Conservation (phyloP, 176 grass and related monocot genomes). For the Aechmea fasciata region DNA sequence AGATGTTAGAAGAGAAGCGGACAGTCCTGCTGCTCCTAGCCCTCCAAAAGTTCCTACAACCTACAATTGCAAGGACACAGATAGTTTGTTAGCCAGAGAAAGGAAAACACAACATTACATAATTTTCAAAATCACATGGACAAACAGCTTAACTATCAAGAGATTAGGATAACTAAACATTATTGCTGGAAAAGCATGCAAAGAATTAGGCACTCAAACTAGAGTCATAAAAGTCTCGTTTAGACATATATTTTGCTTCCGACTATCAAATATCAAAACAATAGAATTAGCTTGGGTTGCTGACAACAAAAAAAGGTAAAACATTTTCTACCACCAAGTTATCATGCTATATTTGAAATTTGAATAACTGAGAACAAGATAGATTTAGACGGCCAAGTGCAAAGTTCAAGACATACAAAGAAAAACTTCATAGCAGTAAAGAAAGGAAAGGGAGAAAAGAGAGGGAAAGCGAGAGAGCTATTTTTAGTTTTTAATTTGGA, state of each 20-base stretch:
- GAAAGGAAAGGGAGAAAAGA: too few species aligned
- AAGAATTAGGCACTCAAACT: not conserved
- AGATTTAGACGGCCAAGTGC: too few species aligned
- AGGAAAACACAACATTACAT: not conserved
- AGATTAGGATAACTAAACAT: not conserved
- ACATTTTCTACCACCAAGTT: too few species aligned
- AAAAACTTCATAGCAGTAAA: too few species aligned
- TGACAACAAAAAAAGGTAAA: too few species aligned
- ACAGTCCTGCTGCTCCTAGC: slow-evolving; percentile 77
- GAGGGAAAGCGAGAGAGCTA: too few species aligned
- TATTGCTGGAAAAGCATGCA: not conserved
- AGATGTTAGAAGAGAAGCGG: slow-evolving; percentile 85
- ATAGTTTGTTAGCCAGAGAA: not conserved
- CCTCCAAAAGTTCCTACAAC: slow-evolving; percentile 89
- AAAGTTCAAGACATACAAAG: too few species aligned
- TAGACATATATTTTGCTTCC: not conserved
- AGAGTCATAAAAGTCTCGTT: not conserved
- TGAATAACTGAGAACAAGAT: too few species aligned
- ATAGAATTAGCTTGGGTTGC: too few species aligned
- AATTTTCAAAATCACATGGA: not conserved
- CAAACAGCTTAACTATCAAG: not conserved
- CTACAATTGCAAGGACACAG: slow-evolving; percentile 31
- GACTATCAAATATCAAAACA: not conserved
- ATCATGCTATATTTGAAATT: too few species aligned
- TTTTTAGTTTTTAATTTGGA: too few species aligned